Evolutionary conservation across 2,329 filamentous ascomycete species (phyloP).

Genomic region (Cladosporium sp.): DNA sequence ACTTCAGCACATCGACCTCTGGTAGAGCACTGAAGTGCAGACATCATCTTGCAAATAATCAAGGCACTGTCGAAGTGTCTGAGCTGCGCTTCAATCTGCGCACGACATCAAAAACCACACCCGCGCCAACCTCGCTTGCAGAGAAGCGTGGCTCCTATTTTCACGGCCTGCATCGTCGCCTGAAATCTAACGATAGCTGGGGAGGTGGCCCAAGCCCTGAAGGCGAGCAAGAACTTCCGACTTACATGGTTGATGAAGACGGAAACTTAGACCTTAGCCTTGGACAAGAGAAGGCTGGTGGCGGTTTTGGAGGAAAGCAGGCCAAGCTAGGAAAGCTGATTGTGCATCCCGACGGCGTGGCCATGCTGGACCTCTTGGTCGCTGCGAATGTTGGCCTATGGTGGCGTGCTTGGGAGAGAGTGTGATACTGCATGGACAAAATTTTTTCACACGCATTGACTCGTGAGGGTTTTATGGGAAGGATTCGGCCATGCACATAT

Average conservation of each 20-base stretch:
- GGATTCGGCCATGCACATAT: not conserved
- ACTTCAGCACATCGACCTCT: conserved; percentile 76
- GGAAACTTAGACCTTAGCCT: conserved; percentile 69
- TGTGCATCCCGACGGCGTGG: conserved; percentile 82
- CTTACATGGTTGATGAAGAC: conserved; percentile 36
- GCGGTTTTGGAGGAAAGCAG: conserved; percentile 79
- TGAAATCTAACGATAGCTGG: conserved; percentile 20
- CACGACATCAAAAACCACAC: conserved; percentile 44
- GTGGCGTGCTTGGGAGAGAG: conserved; percentile 80
- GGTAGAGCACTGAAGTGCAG: conserved; percentile 57
- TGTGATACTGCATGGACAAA: conserved; percentile 14
- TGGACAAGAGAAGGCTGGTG: conserved; percentile 80
- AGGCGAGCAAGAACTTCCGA: conserved; percentile 18
- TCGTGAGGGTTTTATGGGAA: not conserved
- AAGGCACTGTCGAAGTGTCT: conserved; percentile 60
- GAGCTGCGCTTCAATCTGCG: conserved; percentile 91
- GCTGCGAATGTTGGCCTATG: conserved; percentile 90
- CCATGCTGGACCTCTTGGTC: conserved; percentile 92
- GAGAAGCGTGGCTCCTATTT: conserved; percentile 30
- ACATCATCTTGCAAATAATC: conserved; percentile 36
- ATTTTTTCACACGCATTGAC: not conserved
- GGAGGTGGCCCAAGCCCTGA: conserved; percentile 17
- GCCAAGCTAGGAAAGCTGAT: conserved; percentile 95
- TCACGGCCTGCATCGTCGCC: conserved; percentile 14
- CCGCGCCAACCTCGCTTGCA: conserved; percentile 32